Evolutionary conservation across 192 early-diverging fungal species (phyloP).

Genomic region (Coemansia nantahalensis): DNA sequence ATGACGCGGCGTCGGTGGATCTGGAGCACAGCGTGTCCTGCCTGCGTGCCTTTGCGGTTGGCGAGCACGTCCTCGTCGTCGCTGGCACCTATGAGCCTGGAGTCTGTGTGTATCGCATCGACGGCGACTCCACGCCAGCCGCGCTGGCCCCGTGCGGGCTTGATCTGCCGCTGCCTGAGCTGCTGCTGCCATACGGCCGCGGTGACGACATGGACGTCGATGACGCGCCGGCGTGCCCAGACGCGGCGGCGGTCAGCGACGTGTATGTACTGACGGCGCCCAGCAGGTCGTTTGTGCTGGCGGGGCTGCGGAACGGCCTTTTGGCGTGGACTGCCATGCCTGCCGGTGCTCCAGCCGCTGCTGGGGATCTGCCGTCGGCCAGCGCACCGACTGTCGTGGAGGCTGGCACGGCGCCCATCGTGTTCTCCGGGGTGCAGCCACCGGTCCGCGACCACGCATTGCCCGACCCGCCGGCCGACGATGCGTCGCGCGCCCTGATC

Average conservation of each 20-base stretch:
- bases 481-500: neutral
- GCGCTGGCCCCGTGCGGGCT: neutral
- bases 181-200: too few relatives aligned
- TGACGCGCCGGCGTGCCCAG: neutral
- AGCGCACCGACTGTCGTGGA: neutral
- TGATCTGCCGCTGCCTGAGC: neutral
- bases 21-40: constrained; percentile 22
- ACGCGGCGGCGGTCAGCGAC: constrained; percentile 19
- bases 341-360: neutral
- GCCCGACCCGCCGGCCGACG: neutral
- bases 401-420: constrained; percentile 1
- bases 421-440: neutral
- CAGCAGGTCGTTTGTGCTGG: constrained; percentile 11
- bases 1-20: neutral
- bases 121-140: neutral
- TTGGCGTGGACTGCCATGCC: neutral
- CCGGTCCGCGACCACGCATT: too few relatives aligned
- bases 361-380: neutral
- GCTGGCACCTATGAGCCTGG: constrained; percentile 21
- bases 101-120: constrained; percentile 8
- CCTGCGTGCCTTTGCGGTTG: constrained; percentile 19
- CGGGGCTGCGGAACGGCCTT: constrained; percentile 30
- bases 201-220: constrained; percentile 6
- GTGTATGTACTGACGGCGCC: constrained; percentile 12
- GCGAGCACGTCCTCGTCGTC: neutral